Evolutionary conservation across 1,284 basidiomycete species (phyloP), one percentile per base, ranked within the genome.

Genomic region (Ceratobasidium sp.): DNA sequence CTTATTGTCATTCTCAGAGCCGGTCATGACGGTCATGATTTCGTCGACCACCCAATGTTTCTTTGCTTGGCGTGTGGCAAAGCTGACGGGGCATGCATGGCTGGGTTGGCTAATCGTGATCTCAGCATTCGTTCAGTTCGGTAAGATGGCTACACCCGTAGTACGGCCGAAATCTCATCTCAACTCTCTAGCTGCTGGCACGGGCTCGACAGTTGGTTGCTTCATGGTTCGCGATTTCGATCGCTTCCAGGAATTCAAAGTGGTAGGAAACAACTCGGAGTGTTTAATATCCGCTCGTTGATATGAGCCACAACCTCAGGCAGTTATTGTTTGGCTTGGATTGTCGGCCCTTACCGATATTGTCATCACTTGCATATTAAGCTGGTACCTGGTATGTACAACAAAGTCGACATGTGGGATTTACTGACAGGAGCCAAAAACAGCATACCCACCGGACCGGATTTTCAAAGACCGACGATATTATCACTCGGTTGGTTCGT

Each of bases 391-490:
- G 56, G 79, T 79, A 53, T 71, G 79, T 76, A 2, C 6, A 12
- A 12, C n/a, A 22, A 3, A 7, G 3, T 7, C 15, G 32, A 22
- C 1, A 1, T 47, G n/a, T 52, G 20, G 7, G 7, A 6, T 27
- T 3, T n/a, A n/a, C 31, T 70, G 22, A 58, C 22, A 32, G 29
- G 43, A n/a, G 27, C 17, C 13, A 27, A 62, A 34, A 45, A 12
- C 20, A 83, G 82, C 77, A 77, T 69, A 78, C 75, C 53, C 80
- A 83, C 72, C 83, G 79, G 71, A 79, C 78, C 1, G 79, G 79
- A n/a, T n/a, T n/a, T n/a, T n/a, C n/a, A n/a, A 72, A 74, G 4
- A 79, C 79, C 0, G 78, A 80, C 58, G 78, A 79, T 69, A 71
- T 78, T 27, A 75, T 80, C 29, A 78, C 80, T 73, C 77, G 74